Conservation (phyloP, 2,329 filamentous ascomycete species). For the Sporothrix humicola region DNA sequence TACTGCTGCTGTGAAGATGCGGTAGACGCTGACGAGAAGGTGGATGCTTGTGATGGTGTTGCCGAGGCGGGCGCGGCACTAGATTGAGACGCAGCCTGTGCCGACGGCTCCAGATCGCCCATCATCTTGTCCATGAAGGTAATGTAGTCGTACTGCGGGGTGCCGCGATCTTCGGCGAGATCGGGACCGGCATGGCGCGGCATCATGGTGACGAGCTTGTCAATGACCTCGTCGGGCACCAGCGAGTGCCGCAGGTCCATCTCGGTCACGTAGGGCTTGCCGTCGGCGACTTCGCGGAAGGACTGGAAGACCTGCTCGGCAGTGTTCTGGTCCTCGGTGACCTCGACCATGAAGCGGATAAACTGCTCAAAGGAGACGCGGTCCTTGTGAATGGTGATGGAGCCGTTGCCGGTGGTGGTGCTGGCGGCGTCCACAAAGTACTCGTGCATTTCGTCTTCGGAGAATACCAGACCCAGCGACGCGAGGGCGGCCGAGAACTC, state of each 20-base stretch:
- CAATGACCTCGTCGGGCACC: conserved; percentile 96
- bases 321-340: conserved; percentile 98
- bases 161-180: conserved; percentile 78
- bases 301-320: conserved; percentile 98
- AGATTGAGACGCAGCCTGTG: not conserved
- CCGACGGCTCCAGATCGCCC: conserved; percentile 29
- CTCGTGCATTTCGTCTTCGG: conserved; percentile 97
- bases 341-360: conserved; percentile 98
- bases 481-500: conserved; percentile 96
- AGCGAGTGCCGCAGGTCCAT: conserved; percentile 93
- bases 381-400: conserved; percentile 54
- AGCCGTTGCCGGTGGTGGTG: conserved; percentile 16
- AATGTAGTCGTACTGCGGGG: conserved; percentile 94
- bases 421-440: conserved; percentile 88
- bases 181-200: conserved; percentile 84
- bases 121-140: conserved; percentile 94
- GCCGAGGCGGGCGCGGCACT: not conserved
- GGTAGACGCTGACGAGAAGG: not conserved
- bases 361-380: conserved; percentile 97
- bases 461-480: conserved; percentile 93
- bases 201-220: conserved; percentile 87
- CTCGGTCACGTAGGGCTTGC: conserved; percentile 98
- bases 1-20: conserved; percentile 18
- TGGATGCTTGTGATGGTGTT: conserved; percentile 23
- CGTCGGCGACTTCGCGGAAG: conserved; percentile 96